phyloP scores from a whole-genome alignment of 495 filamentous ascomycete species.

The Talaromyces liani region DNA sequence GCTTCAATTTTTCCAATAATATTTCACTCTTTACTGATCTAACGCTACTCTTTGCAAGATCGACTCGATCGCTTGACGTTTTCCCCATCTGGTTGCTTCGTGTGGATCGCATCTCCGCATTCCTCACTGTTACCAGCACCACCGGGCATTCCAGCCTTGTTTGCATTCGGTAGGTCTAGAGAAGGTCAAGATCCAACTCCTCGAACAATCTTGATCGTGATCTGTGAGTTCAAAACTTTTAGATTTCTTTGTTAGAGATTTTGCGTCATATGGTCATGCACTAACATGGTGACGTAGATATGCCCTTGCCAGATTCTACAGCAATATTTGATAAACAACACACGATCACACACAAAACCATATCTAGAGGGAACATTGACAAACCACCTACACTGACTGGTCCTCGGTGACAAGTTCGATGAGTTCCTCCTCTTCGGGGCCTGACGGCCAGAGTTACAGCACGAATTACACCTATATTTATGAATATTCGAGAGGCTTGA shows the following conservation, averaged over 20 bases:
- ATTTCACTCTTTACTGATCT: not conserved
- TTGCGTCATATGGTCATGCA: not conserved
- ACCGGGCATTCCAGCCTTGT: constrained; percentile 4
- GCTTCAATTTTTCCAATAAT: not conserved
- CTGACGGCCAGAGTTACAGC: constrained; percentile 27
- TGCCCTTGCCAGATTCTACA: not conserved
- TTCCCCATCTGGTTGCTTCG: not conserved
- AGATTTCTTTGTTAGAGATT: too few relatives aligned
- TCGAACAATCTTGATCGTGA: not conserved
- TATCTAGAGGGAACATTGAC: not conserved
- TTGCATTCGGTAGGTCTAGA: constrained; percentile 1
- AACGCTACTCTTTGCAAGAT: not conserved
- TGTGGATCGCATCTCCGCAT: constrained; percentile 1
- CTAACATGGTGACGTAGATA: constrained; percentile 4
- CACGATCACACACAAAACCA: not conserved
- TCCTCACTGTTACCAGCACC: not conserved
- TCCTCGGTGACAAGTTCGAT: constrained; percentile 19
- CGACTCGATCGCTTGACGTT: not conserved
- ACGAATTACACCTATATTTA: constrained; percentile 35
- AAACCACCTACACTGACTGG: not conserved
- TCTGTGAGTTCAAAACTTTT: constrained; percentile 3
- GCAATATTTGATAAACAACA: not conserved
- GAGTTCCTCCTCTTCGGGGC: constrained; percentile 22
- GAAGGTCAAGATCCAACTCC: not conserved
- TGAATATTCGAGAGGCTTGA: constrained; percentile 35